Evolutionary conservation across 768 basidiomycete genomes (phyloP), one percentile per base, ranked within the genome.

Genomic region (Holtermannia corniformis): DNA sequence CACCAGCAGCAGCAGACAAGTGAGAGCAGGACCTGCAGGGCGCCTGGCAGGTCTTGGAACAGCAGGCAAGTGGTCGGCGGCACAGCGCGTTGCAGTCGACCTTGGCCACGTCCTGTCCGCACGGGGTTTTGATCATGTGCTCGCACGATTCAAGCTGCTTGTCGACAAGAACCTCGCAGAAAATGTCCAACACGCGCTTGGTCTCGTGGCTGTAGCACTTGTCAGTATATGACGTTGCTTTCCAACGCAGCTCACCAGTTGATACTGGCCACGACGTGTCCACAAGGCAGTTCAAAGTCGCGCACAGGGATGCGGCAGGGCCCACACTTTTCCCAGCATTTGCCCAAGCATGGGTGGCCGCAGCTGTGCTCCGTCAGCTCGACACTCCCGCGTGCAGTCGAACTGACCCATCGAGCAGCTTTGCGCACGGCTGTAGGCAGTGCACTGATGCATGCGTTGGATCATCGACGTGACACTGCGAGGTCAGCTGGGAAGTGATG

Each of bases 61-160:
- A 77, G 60, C 84, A 85, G 61, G 78, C 79, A 0, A 82, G 73
- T 3, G 44, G 45, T 44, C 77, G 75, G 50, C 78, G 72, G 65
- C 84, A 85, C 0, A 72, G 67, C 26, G 25, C 28, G 7, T 3
- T 3, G 37, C 54, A 55, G 1, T 1, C 16, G 32, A n/a, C 21
- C 3, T 13, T 22, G 21, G 21, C 24, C n/a, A 53, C n/a, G 21
- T 40, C 27, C 20, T 53, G 32, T 11, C 52, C 46, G 25, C 52
- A 53, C 4, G 3, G 25, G 3, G 41, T 20, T 14, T 4, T 24
- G 5, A 25, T 28, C 2, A 16, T 11, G 26, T 53, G 52, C 25
- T 53, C 52, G 46, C 52, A 44, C 48, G 46, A 10, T 51, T 41
- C 24, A 11, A n/a, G n/a, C n/a, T n/a, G n/a, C n/a, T n/a, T n/a